Base-by-base conservation (phyloP, 306 rosid genomes). In the Adenanthera pavonina region DNA sequence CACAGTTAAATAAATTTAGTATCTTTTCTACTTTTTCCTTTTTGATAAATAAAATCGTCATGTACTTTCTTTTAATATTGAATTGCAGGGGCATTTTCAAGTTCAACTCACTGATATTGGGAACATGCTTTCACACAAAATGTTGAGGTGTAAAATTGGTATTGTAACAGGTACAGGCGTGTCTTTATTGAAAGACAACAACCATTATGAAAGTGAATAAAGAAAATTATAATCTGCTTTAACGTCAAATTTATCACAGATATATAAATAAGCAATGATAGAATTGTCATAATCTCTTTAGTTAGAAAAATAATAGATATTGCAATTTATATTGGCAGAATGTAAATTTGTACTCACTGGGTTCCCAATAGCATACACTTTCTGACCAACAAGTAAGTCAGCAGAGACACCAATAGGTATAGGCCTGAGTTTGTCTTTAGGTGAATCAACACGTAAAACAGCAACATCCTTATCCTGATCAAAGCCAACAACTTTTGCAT, bases 391-490 rank as follows among this genome's bases (percentile, higher is more conserved):
- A 56, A 56, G 13, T 33, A 56, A 19, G 62, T 56, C 62, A 56
- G n/a, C 19, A 56, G 62, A 56, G 62, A 56, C 33, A 19, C 12
- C 62, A 56, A 56, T 19, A 56, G 62, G 62, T 56, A 56, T 56
- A 56, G 62, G 62, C 33, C 62, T 56, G 11, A 56, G 62, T 19
- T 56, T 19, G 33, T 56, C 62, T 19, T 56, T 56, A n/a, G 62
- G 34, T 19, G 33, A 33, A 19, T 56, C 62, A 7, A 56, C 62
- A 19, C 33, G 4, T 56, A 56, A 56, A 4, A 56, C 62, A 8
- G 62, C 62, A 19, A 19, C 62, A 56, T 56, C 62, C 62, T 56
- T 56, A 56, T 56, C 62, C 62, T 56, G 62, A 56, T 56, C 62
- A 56, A 56, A 56, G 62, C 34, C 62, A 56, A 56, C 34, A 19